Evolutionary conservation across 306 rosid species (phyloP), one percentile per base, ranked within the genome.

Genomic region (Hippophae tibetana): DNA sequence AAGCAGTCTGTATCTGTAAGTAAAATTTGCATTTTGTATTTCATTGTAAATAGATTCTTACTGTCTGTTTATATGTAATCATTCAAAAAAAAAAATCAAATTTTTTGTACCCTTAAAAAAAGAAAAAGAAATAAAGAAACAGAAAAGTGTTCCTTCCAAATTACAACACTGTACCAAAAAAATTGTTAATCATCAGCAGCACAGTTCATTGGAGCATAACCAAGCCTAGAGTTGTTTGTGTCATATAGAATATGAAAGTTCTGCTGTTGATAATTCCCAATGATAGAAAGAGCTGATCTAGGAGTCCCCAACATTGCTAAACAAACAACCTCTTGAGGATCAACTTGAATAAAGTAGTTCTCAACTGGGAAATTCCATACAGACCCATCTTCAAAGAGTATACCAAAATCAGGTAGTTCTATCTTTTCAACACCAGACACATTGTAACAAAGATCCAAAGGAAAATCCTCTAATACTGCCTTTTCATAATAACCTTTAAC

Each of bases 241-340:
- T 92, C 99, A 70, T 88, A 92, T 5, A 86, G 64, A 62, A 92
- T 77, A 42, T 88, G 96, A 47, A 92, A 92, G 76, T 92, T 92
- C 78, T 92, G 99, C 76, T 92, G 99, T 83, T 92, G 99, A 60
- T 92, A 92, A 70, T 92, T 92, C 10, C 99, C 96, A 63, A 92
- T 88, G 9, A 92, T 92, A 8, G 96, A 87, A 57, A 92, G 84
- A 11, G 81, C 83, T 49, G 84, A 79, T 18, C 60, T 65, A 10
- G 88, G 82, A 73, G 95, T 86, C 7, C 92, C 96, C 68, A 88
- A 43, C 50, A 92, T 74, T 12, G 96, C 99, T 78, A 92, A 75
- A 68, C 99, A 92, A 48, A 82, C 82, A 26, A 92, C 76, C 48
- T 73, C 80, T 9, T 72, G 80, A 1, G 85, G 83, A 5, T 88